A percentile compares a stretch with the other conserved stretches of the same genome.
Evolutionary conservation across 2,329 filamentous ascomycete genomes (phyloP).

Genomic region (Cordyceps militaris): DNA sequence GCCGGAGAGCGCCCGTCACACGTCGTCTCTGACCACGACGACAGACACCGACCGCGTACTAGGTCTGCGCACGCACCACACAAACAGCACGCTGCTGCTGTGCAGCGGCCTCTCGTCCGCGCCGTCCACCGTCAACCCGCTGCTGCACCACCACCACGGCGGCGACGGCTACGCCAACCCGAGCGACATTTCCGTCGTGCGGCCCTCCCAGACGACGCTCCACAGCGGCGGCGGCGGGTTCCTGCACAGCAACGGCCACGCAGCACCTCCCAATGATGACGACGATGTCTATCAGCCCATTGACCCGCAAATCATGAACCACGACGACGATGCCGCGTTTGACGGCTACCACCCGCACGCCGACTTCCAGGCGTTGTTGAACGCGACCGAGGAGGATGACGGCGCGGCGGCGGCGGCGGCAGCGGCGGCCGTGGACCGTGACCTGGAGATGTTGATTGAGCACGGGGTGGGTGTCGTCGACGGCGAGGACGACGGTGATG

Average conservation of each 20-base stretch:
- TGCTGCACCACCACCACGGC: not conserved
- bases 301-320: constrained; percentile 52
- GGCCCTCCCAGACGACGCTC: constrained; percentile 31
- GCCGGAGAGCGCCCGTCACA: too few relatives aligned
- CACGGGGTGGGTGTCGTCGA: constrained; percentile 38
- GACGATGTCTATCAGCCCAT: constrained; percentile 45
- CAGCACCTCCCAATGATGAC: constrained; percentile 14
- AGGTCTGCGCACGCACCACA: constrained; percentile 14
- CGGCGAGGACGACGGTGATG: not conserved
- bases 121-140: not conserved
- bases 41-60: constrained; percentile 14
- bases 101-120: constrained; percentile 3
- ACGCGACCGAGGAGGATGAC: constrained; percentile 36
- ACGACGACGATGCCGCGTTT: constrained; percentile 31
- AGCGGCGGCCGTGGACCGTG: constrained; percentile 36
- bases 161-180: constrained; percentile 39
- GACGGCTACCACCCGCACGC: constrained; percentile 36
- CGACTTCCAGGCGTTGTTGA: constrained; percentile 48
- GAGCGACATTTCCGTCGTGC: constrained; percentile 38
- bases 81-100: constrained; percentile 2
- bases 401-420: constrained; percentile 15
- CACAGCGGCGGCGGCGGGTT: constrained; percentile 18
- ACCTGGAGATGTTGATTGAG: constrained; percentile 47
- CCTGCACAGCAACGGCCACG: constrained; percentile 24
- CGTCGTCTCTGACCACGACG: not conserved